Evolutionary conservation across 164 flowering plant species (phyloP).

Genomic region (Aristolochia contorta): DNA sequence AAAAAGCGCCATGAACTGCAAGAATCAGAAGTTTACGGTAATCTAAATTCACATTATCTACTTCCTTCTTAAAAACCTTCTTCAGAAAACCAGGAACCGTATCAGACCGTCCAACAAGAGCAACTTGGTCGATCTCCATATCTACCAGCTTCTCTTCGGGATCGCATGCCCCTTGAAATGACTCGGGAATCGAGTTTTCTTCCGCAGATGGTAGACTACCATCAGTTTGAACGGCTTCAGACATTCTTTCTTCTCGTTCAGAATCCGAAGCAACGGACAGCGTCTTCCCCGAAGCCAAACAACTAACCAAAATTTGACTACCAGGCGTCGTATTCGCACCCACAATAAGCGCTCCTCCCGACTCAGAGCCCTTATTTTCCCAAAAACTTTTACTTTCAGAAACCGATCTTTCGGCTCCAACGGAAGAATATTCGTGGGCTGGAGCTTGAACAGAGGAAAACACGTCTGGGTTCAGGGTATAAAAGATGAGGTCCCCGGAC

Average conservation of each 20-base stretch:
- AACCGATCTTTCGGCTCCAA: not conserved
- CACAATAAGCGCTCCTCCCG: too few relatives aligned
- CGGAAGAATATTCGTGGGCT: not conserved
- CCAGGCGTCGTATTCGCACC: too few relatives aligned
- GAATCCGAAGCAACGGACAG: too few relatives aligned
- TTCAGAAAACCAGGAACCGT: constrained; percentile 43
- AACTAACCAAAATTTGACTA: too few relatives aligned
- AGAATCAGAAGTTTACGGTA: constrained; percentile 29
- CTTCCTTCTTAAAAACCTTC: constrained; percentile 40
- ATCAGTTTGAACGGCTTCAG: too few relatives aligned
- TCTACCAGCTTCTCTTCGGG: not conserved
- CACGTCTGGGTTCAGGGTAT: not conserved
- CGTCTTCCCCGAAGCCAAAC: too few relatives aligned
- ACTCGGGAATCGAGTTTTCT: not conserved
- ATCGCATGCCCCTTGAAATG: too few relatives aligned
- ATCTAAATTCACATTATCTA: constrained; percentile 13
- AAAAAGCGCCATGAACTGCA: constrained; percentile 65
- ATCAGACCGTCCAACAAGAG: not conserved
- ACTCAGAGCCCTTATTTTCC: too few relatives aligned
- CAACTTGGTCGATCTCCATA: not conserved
- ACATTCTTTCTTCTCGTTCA: too few relatives aligned
- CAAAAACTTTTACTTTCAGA: too few relatives aligned
- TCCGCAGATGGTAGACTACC: not conserved
- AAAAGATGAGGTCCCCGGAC: constrained; percentile 7
- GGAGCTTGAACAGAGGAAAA: not conserved